A percentile compares a stretch with the other conserved stretches of the same genome.
These are phyloP conservation scores for Leccinum rimulosum DNA, from an alignment of 768 basidiomycete genomes.

Conservation along the genomic window DNA sequence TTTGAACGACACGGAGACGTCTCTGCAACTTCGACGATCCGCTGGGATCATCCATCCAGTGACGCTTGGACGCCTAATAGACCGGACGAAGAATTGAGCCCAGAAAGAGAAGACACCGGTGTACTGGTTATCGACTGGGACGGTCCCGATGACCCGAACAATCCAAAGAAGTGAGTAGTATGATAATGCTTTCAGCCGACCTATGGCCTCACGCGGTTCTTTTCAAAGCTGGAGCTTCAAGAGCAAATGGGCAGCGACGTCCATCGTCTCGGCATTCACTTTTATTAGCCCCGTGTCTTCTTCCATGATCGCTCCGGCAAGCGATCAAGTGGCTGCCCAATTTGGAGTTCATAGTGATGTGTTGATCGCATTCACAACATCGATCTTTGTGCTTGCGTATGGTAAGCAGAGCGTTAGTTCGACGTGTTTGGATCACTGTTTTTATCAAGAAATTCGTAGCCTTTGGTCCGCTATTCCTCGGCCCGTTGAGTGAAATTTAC, in stretches of 20 bases:
- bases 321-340: conserved; percentile 44
- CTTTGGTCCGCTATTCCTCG: conserved; percentile 35
- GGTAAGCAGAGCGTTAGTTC: conserved; percentile 35
- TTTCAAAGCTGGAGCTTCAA: conserved; percentile 51
- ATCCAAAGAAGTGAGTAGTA: conserved; percentile 55
- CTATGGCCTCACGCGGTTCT: not conserved
- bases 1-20: not conserved
- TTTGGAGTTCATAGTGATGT: conserved; percentile 54
- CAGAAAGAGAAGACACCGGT: not conserved
- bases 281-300: conserved; percentile 71
- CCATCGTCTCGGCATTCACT: conserved; percentile 65
- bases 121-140: conserved; percentile 57
- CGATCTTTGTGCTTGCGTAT: conserved; percentile 59
- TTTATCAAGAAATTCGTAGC: not conserved
- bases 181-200: not conserved
- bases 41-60: not conserved
- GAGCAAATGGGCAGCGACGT: conserved; percentile 62
- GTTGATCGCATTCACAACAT: conserved; percentile 55
- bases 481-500: conserved; percentile 70
- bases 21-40: not conserved
- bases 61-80: not conserved
- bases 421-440: not conserved
- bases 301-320: conserved; percentile 71
- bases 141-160: conserved; percentile 54
- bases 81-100: not conserved